Conservation (phyloP, 768 basidiomycete genomes). For the Lepiota venenata region DNA sequence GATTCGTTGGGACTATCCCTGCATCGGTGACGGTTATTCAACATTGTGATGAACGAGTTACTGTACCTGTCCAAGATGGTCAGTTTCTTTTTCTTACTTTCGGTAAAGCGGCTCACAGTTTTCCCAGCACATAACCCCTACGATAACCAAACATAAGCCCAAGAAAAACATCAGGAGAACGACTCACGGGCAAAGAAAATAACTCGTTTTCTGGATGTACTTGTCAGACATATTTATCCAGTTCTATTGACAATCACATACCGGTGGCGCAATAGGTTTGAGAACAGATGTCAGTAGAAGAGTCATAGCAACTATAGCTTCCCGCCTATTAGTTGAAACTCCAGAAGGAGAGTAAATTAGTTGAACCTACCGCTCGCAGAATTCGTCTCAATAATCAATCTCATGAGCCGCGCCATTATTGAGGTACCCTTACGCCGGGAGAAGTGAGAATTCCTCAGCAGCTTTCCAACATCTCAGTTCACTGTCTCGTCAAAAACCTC, state of each 20-base stretch:
- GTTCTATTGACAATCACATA: background rate
- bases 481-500: background rate
- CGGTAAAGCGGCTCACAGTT: background rate
- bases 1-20: background rate
- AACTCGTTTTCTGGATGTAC: conserved; percentile 2
- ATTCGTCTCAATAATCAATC: conserved; percentile 9
- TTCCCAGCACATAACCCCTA: conserved; percentile 9
- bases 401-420: conserved; percentile 1
- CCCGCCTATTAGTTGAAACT: background rate
- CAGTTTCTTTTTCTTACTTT: background rate
- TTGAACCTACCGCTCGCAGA: conserved; percentile 1
- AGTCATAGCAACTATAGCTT: conserved; percentile 7
- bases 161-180: background rate
- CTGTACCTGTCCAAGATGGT: conserved; percentile 1
- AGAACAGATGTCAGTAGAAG: conserved; percentile 4
- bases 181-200: conserved; percentile 11
- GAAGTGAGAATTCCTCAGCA: background rate
- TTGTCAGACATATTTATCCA: background rate
- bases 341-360: background rate
- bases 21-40: conserved; percentile 5
- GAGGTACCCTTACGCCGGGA: background rate
- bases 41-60: conserved; percentile 11
- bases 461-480: background rate
- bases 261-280: conserved; percentile 6
- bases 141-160: background rate